A percentile compares a stretch with the other conserved stretches of the same genome.
Conservation (phyloP, 495 filamentous ascomycete species). For the Neurospora sp. region DNA sequence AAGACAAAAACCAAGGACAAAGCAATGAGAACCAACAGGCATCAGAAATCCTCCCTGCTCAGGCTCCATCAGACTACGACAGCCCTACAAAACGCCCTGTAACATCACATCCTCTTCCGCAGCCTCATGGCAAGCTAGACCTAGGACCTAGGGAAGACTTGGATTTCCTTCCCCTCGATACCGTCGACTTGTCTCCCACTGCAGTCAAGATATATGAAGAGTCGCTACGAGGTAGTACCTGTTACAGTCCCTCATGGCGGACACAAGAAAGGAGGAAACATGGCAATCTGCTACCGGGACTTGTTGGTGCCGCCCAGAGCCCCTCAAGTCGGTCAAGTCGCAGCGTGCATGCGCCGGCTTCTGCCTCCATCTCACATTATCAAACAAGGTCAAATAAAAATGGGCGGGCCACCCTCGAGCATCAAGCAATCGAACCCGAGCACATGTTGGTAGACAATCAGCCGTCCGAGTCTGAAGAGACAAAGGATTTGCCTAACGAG, state of each 20-base stretch:
- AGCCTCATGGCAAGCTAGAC: not conserved
- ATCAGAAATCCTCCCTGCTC: not conserved
- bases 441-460: not conserved
- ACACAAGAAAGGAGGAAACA: not conserved
- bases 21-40: not conserved
- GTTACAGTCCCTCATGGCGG: not conserved
- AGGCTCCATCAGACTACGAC: not conserved
- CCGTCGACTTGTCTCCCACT: not conserved
- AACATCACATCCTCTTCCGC: not conserved
- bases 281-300: not conserved
- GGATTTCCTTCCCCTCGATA: not conserved
- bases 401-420: not conserved
- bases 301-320: not conserved
- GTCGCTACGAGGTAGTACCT: not conserved
- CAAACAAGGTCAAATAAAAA: not conserved
- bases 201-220: not conserved
- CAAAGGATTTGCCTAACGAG: not conserved
- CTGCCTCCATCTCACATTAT: not conserved
- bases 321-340: not conserved
- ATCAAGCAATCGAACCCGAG: not conserved
- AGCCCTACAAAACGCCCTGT: not conserved
- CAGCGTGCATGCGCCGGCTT: not conserved
- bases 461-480: not conserved
- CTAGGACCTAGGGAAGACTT: not conserved
- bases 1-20: not conserved